phyloP scores from a whole-genome alignment of 2,329 filamentous ascomycete species.

The Helicocarpus griseus region DNA sequence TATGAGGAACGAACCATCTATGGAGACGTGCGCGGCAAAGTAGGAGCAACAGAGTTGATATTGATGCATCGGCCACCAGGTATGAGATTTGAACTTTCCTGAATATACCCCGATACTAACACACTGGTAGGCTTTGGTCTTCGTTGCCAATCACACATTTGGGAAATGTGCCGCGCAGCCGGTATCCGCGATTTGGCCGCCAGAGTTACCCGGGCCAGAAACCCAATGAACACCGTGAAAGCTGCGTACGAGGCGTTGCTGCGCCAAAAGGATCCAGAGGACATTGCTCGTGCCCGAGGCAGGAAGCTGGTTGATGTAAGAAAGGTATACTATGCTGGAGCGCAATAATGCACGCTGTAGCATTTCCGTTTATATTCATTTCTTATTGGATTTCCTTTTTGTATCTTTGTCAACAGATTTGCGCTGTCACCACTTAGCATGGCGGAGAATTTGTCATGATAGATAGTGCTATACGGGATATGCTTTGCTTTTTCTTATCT shows the following conservation, averaged over 20 bases:
- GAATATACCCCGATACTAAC: neutral
- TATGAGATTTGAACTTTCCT: slow-evolving; percentile 39
- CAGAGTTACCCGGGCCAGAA: slow-evolving; percentile 72
- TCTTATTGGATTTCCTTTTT: slow-evolving; percentile 14
- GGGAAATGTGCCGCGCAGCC: slow-evolving; percentile 80
- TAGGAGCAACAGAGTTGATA: slow-evolving; percentile 77
- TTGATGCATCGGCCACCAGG: slow-evolving; percentile 78
- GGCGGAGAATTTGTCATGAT: slow-evolving; percentile 1
- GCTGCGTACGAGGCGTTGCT: slow-evolving; percentile 74
- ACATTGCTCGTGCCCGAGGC: slow-evolving; percentile 77
- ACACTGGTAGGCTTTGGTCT: slow-evolving; percentile 75
- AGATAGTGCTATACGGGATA: neutral
- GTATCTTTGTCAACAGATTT: neutral
- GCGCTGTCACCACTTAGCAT: neutral
- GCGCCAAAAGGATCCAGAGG: slow-evolving; percentile 77
- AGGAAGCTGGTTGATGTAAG: slow-evolving; percentile 94
- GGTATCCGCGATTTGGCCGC: slow-evolving; percentile 84
- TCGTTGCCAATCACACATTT: slow-evolving; percentile 82
- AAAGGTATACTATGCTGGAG: slow-evolving; percentile 92
- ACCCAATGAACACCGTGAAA: slow-evolving; percentile 97
- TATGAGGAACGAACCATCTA: slow-evolving; percentile 91
- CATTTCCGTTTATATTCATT: slow-evolving; percentile 4
- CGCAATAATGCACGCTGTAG: slow-evolving; percentile 6
- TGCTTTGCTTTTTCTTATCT: neutral
- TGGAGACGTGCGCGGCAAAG: slow-evolving; percentile 72